Evolutionary conservation across 148 eudicot species (phyloP), one percentile per base, ranked within the genome.

Genomic region (Spergularia bocconei): DNA sequence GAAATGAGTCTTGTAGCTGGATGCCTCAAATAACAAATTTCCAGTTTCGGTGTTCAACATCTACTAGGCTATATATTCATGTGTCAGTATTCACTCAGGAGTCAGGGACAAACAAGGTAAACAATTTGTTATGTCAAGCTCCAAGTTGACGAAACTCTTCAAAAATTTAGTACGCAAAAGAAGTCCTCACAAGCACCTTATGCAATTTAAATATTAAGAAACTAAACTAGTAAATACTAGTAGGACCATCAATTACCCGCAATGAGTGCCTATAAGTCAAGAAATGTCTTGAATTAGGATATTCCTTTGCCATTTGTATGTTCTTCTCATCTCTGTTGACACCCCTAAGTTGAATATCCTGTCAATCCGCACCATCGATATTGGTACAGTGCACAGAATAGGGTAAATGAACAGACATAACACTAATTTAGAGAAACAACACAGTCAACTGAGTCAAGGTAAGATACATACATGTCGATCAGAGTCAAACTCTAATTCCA

Each of bases 261-360:
- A 91, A 78, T 20, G 98, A 94, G 78, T 88, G 96, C 38, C 87
- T 86, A 82, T 91, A 94, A 12, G 98, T 94, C 74, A 94, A 81
- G 71, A 90, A 94, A 81, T 94, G 97, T 67, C 78, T 88, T 61
- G 92, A 90, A 77, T 90, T 94, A 19, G 96, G 93, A 84, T 77
- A 85, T 55, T 74, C 78, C 71, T 84, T 77, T 62, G 98, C 96
- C 96, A 88, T 91, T 72, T 86, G 83, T 72, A 94, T 88, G 67
- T 83, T 94, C 75, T 79, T 90, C 73, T 90, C 96, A 78, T 94
- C 97, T 79, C 97, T 87, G 69, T 86, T 90, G 48, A 87, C 97
- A 63, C 98, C 96, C 82, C 91, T 85, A 68, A 91, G 88, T 87
- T 94, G 98, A 58, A 94, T 88, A 78, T 94, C 98, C 98, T 93